Conservation (phyloP, 2,329 filamentous ascomycete genomes). For the Pseudogymnoascus sp. region DNA sequence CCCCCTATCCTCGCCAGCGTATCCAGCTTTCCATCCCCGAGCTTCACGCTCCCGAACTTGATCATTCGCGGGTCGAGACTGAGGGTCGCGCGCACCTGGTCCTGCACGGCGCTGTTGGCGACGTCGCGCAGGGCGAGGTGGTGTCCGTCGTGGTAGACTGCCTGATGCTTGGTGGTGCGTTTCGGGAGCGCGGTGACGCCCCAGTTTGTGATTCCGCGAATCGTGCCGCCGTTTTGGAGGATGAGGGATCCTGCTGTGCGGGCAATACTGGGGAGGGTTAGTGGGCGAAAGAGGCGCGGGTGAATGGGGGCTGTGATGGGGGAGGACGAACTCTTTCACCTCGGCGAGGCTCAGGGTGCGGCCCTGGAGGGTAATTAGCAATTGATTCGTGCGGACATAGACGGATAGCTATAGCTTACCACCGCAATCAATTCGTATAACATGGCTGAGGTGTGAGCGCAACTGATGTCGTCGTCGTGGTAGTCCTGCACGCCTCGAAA, state of each 20-base stretch:
- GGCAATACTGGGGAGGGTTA: conserved; percentile 61
- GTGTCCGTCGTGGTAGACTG: conserved; percentile 76
- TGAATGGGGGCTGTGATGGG: conserved; percentile 14
- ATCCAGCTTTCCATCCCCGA: conserved; percentile 59
- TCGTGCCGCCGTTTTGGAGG: conserved; percentile 76
- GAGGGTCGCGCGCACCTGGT: conserved; percentile 67
- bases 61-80: conserved; percentile 86
- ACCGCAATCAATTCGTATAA: conserved; percentile 97
- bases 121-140: conserved; percentile 99
- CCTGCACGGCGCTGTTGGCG: conserved; percentile 63
- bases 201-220: conserved; percentile 94
- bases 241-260: conserved; percentile 76
- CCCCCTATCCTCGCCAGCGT: conserved; percentile 34
- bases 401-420: conserved; percentile 47
- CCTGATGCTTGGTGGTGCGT: conserved; percentile 72
- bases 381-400: neutral
- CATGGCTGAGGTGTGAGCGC: conserved; percentile 46
- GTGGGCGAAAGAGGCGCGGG: neutral
- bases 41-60: conserved; percentile 76
- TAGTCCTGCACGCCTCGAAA: neutral
- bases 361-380: conserved; percentile 52
- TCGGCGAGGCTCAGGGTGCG: conserved; percentile 82
- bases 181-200: conserved; percentile 83
- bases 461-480: neutral
- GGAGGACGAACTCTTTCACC: conserved; percentile 77